Percentiles rank a stretch among this genome's conserved stretches.
phyloP scores from a whole-genome alignment of 441 rosid species.

The Omphalea diandra region DNA sequence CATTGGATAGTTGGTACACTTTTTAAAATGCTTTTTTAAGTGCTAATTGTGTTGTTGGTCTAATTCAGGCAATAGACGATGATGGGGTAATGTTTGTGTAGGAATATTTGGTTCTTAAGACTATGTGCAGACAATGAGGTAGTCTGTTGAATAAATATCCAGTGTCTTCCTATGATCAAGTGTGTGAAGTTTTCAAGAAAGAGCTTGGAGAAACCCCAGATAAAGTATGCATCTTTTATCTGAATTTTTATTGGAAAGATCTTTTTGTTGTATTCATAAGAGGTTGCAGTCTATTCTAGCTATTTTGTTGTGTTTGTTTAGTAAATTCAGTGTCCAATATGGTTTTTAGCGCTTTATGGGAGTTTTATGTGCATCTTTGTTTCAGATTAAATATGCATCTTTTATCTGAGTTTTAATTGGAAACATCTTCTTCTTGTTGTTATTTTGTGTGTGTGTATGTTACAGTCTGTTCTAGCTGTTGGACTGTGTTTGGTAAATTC shows the following conservation, averaged over 20 bases:
- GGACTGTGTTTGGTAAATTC: too few species aligned
- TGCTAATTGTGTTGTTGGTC: neutral
- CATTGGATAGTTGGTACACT: conserved; percentile 77
- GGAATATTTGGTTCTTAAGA: conserved; percentile 89
- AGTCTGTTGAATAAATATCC: conserved; percentile 94
- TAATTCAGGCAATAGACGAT: too few species aligned
- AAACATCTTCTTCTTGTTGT: too few species aligned
- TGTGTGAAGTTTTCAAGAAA: conserved; percentile 79
- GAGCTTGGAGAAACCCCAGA: conserved; percentile 91
- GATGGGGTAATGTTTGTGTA: conserved; percentile 25
- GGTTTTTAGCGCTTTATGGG: neutral
- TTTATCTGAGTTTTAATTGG: too few species aligned
- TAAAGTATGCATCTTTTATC: conserved; percentile 47
- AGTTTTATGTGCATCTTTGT: conserved; percentile 2
- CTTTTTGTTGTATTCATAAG: neutral
- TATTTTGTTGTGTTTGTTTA: conserved; percentile 13
- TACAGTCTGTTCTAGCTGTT: too few species aligned
- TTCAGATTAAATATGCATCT: too few species aligned
- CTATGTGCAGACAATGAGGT: conserved; percentile 82
- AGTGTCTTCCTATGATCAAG: conserved; percentile 92
- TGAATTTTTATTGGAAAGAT: conserved; percentile 14
- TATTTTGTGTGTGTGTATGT: too few species aligned
- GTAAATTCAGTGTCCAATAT: conserved; percentile 11
- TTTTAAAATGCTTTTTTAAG: conserved; percentile 12
- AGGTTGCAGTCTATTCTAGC: neutral